These are phyloP conservation scores for Xylaria polymorpha DNA, from an alignment of 2,329 filamentous ascomycete species.

Conservation along the genomic window DNA sequence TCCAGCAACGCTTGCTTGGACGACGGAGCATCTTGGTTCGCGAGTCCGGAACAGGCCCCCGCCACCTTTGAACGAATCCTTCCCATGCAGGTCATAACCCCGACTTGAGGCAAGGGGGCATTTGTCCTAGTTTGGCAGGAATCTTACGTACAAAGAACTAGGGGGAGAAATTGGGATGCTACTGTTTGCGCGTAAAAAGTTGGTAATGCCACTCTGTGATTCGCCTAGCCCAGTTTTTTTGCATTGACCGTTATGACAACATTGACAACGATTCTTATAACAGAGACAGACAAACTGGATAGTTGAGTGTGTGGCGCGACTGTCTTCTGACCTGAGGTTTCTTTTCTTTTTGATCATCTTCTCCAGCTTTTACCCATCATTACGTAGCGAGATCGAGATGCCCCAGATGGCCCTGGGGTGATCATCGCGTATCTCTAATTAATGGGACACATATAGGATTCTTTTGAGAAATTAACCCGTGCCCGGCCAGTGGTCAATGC, in stretches of 20 bases:
- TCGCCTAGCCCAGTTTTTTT: conserved; percentile 14
- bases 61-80: conserved; percentile 19
- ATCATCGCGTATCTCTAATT: background rate
- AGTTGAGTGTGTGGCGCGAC: background rate
- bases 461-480: background rate
- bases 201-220: background rate
- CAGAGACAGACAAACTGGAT: background rate
- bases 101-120: conserved; percentile 8
- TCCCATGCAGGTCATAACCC: conserved; percentile 24
- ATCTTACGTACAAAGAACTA: conserved; percentile 28
- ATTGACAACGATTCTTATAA: conserved; percentile 5
- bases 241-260: conserved; percentile 23
- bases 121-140: background rate
- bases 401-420: background rate
- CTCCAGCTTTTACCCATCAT: background rate
- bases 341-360: background rate
- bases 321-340: conserved; percentile 6
- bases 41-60: conserved; percentile 7
- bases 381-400: conserved; percentile 12
- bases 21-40: background rate
- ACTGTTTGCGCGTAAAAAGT: background rate
- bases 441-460: background rate
- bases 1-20: conserved; percentile 4
- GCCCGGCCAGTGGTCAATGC: background rate
- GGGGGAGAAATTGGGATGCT: conserved; percentile 4